Evolutionary conservation across 352 stramenopile species (phyloP).

Genomic region (Globisporangium abappressorium): DNA sequence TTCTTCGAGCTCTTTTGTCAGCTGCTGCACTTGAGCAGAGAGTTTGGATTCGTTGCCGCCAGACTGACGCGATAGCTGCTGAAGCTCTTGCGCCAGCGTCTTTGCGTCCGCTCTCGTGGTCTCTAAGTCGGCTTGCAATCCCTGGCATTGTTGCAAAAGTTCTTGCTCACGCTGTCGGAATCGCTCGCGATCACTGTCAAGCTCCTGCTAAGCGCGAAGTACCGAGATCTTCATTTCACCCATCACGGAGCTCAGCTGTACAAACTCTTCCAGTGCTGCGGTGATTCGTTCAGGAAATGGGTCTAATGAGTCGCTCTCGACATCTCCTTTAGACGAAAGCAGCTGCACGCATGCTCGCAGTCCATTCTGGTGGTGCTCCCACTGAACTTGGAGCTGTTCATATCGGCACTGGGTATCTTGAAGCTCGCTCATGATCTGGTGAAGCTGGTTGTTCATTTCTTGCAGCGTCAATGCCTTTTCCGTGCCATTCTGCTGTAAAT

Average conservation of each 20-base stretch:
- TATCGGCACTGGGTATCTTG: constrained; percentile 27
- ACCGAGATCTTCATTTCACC: constrained; percentile 51
- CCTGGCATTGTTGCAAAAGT: constrained; percentile 29
- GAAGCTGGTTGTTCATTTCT: constrained; percentile 58
- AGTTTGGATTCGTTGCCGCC: constrained; percentile 42
- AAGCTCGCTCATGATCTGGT: constrained; percentile 31
- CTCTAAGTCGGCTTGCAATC: constrained; percentile 34
- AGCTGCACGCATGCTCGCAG: constrained; percentile 33
- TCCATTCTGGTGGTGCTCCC: constrained; percentile 24
- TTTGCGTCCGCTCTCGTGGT: constrained; percentile 40
- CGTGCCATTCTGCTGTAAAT: constrained; percentile 40
- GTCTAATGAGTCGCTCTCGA: constrained; percentile 5
- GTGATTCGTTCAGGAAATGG: constrained; percentile 22
- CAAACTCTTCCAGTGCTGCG: constrained; percentile 21
- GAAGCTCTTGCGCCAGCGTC: constrained; percentile 45
- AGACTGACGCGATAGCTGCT: constrained; percentile 39
- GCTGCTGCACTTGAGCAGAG: constrained; percentile 37
- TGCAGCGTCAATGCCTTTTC: constrained; percentile 53
- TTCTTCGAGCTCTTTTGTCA: constrained; percentile 52
- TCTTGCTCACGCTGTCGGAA: constrained; percentile 43
- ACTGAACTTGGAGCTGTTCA: constrained; percentile 35
- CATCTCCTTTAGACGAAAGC: constrained; percentile 11
- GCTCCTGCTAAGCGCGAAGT: constrained; percentile 45
- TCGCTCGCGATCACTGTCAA: constrained; percentile 37
- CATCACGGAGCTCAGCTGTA: constrained; percentile 21